phyloP scores from a whole-genome alignment of 371 early-diverging fungal genomes.

The Mucor plumbeus region DNA sequence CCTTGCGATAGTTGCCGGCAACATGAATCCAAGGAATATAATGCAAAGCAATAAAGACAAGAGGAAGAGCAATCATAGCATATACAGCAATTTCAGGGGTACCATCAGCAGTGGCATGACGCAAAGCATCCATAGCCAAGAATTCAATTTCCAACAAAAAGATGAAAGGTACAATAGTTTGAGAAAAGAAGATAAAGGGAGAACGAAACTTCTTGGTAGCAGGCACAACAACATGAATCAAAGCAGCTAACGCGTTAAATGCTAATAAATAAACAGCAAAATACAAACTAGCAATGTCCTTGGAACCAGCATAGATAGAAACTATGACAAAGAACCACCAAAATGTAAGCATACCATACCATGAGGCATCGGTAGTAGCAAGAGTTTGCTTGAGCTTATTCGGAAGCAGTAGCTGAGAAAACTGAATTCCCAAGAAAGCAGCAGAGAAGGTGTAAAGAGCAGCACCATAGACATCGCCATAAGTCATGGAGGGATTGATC shows the following conservation, averaged over 20 bases:
- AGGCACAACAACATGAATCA: slow-evolving; percentile 38
- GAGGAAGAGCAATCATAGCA: slow-evolving; percentile 35
- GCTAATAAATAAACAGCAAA: slow-evolving; percentile 47
- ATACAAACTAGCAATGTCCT: slow-evolving; percentile 47
- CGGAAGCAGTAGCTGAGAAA: slow-evolving; percentile 42
- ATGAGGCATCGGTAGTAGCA: slow-evolving; percentile 22
- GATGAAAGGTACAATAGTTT: slow-evolving; percentile 46
- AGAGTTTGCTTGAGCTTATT: slow-evolving; percentile 29
- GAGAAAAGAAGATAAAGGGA: slow-evolving; percentile 43
- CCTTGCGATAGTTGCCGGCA: slow-evolving; percentile 33
- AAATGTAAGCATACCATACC: slow-evolving; percentile 50
- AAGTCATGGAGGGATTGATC: slow-evolving; percentile 46
- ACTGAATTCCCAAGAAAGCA: slow-evolving; percentile 43
- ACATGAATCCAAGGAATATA: slow-evolving; percentile 46
- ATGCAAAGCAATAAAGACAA: slow-evolving; percentile 31
- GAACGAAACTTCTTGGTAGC: slow-evolving; percentile 28
- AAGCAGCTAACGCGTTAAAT: slow-evolving; percentile 41
- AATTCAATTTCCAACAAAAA: slow-evolving; percentile 51
- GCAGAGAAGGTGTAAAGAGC: slow-evolving; percentile 41
- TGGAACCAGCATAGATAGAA: slow-evolving; percentile 33
- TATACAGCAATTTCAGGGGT: slow-evolving; percentile 61
- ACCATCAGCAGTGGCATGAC: slow-evolving; percentile 63
- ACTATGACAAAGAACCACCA: slow-evolving; percentile 54
- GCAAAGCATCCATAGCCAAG: slow-evolving; percentile 58
- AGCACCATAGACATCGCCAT: slow-evolving; percentile 46